Evolutionary conservation across 2,329 filamentous ascomycete species (phyloP).

Genomic region (Exophiala viscosa): DNA sequence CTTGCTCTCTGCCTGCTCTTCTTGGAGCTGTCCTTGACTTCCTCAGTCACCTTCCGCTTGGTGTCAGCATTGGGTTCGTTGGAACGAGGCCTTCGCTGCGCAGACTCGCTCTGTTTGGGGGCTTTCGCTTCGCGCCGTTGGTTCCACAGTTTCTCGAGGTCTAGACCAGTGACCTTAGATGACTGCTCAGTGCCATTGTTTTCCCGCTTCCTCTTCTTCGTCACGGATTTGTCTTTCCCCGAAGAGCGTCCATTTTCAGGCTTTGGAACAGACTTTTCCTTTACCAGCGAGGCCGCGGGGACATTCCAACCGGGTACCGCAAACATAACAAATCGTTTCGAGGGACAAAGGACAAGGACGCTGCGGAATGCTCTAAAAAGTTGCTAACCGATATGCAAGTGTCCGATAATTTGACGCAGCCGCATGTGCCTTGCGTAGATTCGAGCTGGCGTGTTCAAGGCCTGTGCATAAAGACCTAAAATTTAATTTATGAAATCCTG

Average conservation of each 20-base stretch:
- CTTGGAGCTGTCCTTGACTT: background rate
- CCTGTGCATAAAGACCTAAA: background rate
- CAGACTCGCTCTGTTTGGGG: slow-evolving; percentile 3
- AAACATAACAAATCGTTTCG: slow-evolving; percentile 60
- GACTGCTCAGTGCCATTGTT: slow-evolving; percentile 3
- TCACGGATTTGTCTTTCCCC: slow-evolving; percentile 22
- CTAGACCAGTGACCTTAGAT: slow-evolving; percentile 58
- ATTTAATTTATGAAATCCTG: background rate
- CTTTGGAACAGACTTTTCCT: slow-evolving; percentile 29
- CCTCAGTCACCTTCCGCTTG: background rate
- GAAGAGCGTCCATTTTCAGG: slow-evolving; percentile 29
- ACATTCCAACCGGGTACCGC: slow-evolving; percentile 91
- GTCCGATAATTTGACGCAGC: slow-evolving; percentile 1
- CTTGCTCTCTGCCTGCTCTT: no score
- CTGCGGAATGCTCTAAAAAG: slow-evolving; percentile 7
- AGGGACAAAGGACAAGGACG: slow-evolving; percentile 1
- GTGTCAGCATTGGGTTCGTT: background rate
- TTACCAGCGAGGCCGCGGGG: slow-evolving; percentile 38
- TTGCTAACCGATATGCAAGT: slow-evolving; percentile 15
- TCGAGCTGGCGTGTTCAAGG: background rate
- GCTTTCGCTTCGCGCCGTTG: slow-evolving; percentile 46
- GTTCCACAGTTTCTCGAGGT: slow-evolving; percentile 75
- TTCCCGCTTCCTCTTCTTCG: slow-evolving; percentile 51
- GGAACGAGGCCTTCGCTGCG: slow-evolving; percentile 8
- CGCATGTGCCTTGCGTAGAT: background rate